phyloP scores from a whole-genome alignment of 2,329 filamentous ascomycete genomes.

The Cryphonectria naterciae region DNA sequence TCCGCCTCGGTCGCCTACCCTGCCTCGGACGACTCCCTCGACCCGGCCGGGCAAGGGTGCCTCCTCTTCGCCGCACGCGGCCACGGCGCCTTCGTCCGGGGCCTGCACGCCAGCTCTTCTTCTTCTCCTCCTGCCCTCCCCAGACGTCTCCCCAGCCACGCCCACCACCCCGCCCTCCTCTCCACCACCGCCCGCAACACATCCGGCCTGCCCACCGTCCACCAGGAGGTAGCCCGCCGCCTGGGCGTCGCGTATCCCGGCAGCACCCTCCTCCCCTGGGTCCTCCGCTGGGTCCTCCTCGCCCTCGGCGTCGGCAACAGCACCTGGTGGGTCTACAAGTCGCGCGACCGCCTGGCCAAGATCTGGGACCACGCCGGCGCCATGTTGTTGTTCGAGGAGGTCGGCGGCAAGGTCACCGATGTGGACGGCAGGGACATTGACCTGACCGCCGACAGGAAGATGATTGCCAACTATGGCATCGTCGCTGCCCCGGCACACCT shows the following conservation, averaged over 20 bases:
- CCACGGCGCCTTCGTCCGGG: slow-evolving; percentile 52
- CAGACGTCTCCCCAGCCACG: slow-evolving; percentile 42
- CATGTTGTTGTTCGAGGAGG: slow-evolving; percentile 62
- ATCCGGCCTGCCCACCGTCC: slow-evolving; percentile 53
- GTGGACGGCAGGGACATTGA: slow-evolving; percentile 57
- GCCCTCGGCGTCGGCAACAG: slow-evolving; percentile 57
- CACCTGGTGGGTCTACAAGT: slow-evolving; percentile 61
- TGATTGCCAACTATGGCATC: slow-evolving; percentile 59
- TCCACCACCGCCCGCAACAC: slow-evolving; percentile 52
- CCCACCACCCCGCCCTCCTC: slow-evolving; percentile 37
- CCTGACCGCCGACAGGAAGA: slow-evolving; percentile 51
- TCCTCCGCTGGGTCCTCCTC: slow-evolving; percentile 57
- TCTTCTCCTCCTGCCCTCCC: slow-evolving; percentile 1
- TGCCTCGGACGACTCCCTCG: slow-evolving; percentile 49
- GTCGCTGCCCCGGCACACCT: slow-evolving; percentile 53
- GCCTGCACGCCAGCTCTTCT: slow-evolving; percentile 36
- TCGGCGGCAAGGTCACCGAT: slow-evolving; percentile 60
- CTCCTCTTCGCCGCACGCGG: slow-evolving; percentile 56
- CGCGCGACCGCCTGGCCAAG: slow-evolving; percentile 53
- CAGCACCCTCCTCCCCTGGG: slow-evolving; percentile 60
- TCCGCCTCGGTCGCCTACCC: slow-evolving; percentile 44
- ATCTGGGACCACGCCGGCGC: slow-evolving; percentile 65
- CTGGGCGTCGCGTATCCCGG: slow-evolving; percentile 51
- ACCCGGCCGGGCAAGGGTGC: slow-evolving; percentile 49
- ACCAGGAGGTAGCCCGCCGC: slow-evolving; percentile 47